These are phyloP conservation scores for Candida xyloterini DNA, from an alignment of 805 yeast species.

Conservation along the genomic window DNA sequence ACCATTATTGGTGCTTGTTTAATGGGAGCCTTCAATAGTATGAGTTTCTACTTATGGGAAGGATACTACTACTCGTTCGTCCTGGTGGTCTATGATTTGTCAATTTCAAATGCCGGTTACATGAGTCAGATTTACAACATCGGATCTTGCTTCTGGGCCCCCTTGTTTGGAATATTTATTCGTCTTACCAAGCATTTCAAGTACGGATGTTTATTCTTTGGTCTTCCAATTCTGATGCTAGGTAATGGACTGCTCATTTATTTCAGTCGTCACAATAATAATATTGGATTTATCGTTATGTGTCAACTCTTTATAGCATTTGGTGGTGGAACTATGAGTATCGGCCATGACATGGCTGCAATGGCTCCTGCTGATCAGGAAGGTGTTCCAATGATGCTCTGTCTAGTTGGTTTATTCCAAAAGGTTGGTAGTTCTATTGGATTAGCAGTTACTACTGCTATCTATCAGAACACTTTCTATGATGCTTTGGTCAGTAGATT, in stretches of 20 bases:
- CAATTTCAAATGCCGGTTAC: conserved; percentile 24
- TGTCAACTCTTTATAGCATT: conserved; percentile 37
- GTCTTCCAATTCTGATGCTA: conserved; percentile 21
- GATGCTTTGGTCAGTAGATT: conserved; percentile 22
- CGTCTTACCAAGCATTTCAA: conserved; percentile 24
- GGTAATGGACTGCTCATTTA: conserved; percentile 28
- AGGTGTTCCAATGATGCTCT: conserved; percentile 39
- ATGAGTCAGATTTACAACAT: conserved; percentile 26
- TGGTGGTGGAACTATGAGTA: conserved; percentile 39
- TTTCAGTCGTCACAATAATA: conserved; percentile 22
- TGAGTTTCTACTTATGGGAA: conserved; percentile 28
- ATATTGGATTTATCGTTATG: conserved; percentile 27
- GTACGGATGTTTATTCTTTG: conserved; percentile 21
- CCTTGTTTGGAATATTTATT: conserved; percentile 22
- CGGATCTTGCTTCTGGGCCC: conserved; percentile 25
- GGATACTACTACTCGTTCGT: conserved; percentile 21
- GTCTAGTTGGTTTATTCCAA: conserved; percentile 35
- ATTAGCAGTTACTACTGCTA: conserved; percentile 38
- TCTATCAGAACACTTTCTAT: conserved; percentile 34
- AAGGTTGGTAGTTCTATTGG: conserved; percentile 41
- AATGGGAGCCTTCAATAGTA: conserved; percentile 15
- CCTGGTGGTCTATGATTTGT: conserved; percentile 23
- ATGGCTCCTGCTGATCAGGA: conserved; percentile 40
- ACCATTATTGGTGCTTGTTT: conserved; percentile 29
- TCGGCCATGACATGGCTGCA: conserved; percentile 32